phyloP scores from a whole-genome alignment of 169 alveolate genomes.

The Eimeria sp. region DNA sequence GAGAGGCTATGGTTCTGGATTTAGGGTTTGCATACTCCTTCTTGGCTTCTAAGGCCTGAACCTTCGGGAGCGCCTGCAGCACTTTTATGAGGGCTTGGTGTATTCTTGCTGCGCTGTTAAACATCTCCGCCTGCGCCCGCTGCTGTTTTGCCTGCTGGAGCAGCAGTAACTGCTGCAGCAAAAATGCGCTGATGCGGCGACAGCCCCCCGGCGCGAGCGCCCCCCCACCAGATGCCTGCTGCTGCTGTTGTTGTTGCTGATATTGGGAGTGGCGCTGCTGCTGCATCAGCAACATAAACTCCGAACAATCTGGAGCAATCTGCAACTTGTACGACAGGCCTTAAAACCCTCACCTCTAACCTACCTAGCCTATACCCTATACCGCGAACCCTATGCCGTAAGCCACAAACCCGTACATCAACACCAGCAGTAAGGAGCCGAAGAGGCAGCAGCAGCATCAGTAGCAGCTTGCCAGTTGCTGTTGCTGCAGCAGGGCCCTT shows the following conservation, averaged over 20 bases:
- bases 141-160: constrained; percentile 16
- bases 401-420: neutral
- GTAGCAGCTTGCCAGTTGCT: constrained; percentile 15
- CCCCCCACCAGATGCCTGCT: neutral
- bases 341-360: neutral
- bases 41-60: constrained; percentile 13
- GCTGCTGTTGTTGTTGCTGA: neutral
- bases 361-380: neutral
- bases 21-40: neutral
- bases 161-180: constrained; percentile 23
- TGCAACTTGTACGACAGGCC: neutral
- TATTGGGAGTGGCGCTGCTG: neutral
- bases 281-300: neutral
- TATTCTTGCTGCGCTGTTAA: neutral
- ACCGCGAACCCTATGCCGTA: neutral
- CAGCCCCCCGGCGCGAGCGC: neutral
- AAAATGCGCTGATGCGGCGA: neutral
- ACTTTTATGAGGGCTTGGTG: neutral
- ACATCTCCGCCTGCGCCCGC: neutral
- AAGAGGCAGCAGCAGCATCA: neutral
- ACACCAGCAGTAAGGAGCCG: neutral
- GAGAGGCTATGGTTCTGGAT: neutral
- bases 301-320: neutral
- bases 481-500: neutral
- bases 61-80: neutral